Evolutionary conservation across 306 rosid genomes (phyloP), one percentile per base, ranked within the genome.

Genomic region (Datisca glomerata): DNA sequence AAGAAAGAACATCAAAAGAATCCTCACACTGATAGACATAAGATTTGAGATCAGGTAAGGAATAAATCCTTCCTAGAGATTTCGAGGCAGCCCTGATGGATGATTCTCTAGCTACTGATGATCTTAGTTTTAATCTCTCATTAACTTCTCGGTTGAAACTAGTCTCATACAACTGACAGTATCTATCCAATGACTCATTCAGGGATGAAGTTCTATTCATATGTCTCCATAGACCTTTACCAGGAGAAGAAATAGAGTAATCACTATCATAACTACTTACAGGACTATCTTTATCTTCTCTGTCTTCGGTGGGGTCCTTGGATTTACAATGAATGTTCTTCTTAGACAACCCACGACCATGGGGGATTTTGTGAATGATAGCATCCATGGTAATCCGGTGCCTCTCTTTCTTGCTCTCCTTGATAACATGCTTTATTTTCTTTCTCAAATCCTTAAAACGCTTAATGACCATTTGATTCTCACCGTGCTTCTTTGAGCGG

Each of bases 321-420:
- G 46, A 8, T 45, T 60, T 57, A 54, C 24, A 34, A 11, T 23
- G 16, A 24, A 59, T 53, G 21, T 55, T 60, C 44, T 63, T 36
- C 51, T 71, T 55, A 0, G 73, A 44, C 46, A 59, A 4, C 18
- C 43, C 71, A 7, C 53, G 56, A 23, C 84, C 93, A 1, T 31
- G 62, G 54, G 96, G 93, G 63, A 85, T 53, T 60, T 77, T 85
- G 57, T 85, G 82, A 29, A 74, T 59, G 31, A 80, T 29, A 15
- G 68, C 78, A 34, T 85, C 96, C 93, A 69, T 77, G 27, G 89
- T 21, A 34, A 80, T 75, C 24, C 76, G 63, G 21, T 17, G 41
- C 60, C 66, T 78, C 51, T 77, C 89, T 8, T 65, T 61, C 55
- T 55, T 71, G 31, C 60, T 56, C 19, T 74, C 87, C 45, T 60